A percentile compares a stretch with the other conserved stretches of the same genome.
Conservation (phyloP, 1,139 yeast genomes). For the Sugiyamaella xylanicola region DNA sequence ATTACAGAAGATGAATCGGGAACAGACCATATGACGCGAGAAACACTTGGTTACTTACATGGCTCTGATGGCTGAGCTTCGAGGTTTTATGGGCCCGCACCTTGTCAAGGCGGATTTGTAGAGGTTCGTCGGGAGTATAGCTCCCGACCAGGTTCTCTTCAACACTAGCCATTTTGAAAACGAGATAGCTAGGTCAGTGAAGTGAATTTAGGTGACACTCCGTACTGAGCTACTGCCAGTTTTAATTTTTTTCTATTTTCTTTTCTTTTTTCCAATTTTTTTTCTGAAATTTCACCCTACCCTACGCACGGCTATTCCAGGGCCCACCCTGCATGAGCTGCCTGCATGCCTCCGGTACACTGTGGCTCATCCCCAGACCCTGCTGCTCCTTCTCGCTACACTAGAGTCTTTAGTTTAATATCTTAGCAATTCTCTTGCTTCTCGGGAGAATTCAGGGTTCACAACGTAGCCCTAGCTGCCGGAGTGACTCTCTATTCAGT, state of each 20-base stretch:
- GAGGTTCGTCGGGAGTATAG: slow-evolving; percentile 31
- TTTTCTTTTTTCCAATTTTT: neutral
- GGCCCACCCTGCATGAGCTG: neutral
- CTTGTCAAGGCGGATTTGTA: slow-evolving; percentile 68
- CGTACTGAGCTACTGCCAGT: neutral
- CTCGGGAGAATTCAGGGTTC: no score
- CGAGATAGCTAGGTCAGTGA: neutral
- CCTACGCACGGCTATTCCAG: neutral
- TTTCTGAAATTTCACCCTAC: neutral
- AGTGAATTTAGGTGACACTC: neutral
- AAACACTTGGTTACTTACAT: slow-evolving; percentile 45
- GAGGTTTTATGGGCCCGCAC: slow-evolving; percentile 72
- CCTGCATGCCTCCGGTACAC: neutral
- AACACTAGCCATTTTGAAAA: slow-evolving; percentile 5
- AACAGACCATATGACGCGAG: no score
- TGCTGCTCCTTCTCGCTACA: neutral
- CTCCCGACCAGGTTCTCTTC: slow-evolving; percentile 5
- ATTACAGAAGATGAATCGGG: neutral
- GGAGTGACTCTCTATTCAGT: no score
- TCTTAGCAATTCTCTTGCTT: no score
- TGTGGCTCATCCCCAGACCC: neutral
- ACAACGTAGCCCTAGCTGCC: no score
- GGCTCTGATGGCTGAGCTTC: slow-evolving; percentile 81
- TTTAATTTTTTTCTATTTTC: neutral
- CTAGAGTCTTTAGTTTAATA: no score